phyloP scores from a whole-genome alignment of 495 filamentous ascomycete genomes.

The Penicillium cataractarum region DNA sequence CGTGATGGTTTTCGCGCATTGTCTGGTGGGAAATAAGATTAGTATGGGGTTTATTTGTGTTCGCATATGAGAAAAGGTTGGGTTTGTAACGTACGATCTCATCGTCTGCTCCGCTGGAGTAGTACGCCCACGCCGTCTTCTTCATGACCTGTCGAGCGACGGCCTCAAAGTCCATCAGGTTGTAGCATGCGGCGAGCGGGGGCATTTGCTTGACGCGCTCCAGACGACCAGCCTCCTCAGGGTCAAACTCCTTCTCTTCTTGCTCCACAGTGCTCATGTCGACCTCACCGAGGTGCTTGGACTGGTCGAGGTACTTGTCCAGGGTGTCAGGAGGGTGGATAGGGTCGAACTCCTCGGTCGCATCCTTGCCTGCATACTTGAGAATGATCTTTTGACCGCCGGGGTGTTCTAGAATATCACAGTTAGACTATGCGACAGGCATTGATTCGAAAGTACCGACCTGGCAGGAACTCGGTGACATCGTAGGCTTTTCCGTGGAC shows the following conservation, averaged over 20 bases:
- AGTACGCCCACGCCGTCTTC: slow-evolving; percentile 94
- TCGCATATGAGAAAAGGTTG: not conserved
- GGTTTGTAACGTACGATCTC: slow-evolving; percentile 74
- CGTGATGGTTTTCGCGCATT: slow-evolving; percentile 93
- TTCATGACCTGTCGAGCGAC: slow-evolving; percentile 90
- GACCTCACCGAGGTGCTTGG: slow-evolving; percentile 88
- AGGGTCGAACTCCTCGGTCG: slow-evolving; percentile 88
- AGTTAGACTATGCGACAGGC: not conserved
- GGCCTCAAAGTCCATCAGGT: slow-evolving; percentile 92
- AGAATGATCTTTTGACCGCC: slow-evolving; percentile 82
- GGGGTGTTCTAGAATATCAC: slow-evolving; percentile 64
- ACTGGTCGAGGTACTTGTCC: slow-evolving; percentile 75
- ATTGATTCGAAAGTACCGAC: slow-evolving; percentile 19
- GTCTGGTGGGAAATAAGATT: slow-evolving; percentile 58
- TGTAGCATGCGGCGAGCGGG: slow-evolving; percentile 85
- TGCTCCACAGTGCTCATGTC: slow-evolving; percentile 84
- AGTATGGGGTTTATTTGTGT: not conserved
- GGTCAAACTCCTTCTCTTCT: slow-evolving; percentile 69
- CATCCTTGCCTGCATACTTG: slow-evolving; percentile 83
- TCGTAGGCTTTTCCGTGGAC: slow-evolving; percentile 93
- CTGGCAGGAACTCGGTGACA: slow-evolving; percentile 84
- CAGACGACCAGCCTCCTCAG: slow-evolving; percentile 76
- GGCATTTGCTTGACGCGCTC: slow-evolving; percentile 80
- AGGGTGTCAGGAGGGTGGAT: slow-evolving; percentile 86
- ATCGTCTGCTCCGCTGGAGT: slow-evolving; percentile 93